phyloP scores from a whole-genome alignment of 345 rosid species.

The Arabis alpina region DNA sequence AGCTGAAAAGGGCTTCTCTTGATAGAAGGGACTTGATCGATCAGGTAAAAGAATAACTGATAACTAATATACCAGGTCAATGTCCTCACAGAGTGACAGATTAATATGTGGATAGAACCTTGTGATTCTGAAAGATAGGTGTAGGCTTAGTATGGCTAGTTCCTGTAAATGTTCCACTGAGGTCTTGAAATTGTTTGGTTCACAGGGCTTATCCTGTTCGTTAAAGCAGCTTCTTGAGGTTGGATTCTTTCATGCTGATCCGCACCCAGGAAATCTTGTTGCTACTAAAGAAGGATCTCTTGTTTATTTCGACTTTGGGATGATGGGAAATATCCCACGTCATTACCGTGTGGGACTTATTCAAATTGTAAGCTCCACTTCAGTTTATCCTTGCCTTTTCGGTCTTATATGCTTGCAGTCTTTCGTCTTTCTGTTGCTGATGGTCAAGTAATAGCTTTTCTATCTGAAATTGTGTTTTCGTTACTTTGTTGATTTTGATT shows the following conservation, averaged over 20 bases:
- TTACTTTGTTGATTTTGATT: constrained; percentile 22
- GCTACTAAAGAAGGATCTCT: constrained; percentile 72
- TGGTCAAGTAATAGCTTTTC: no score
- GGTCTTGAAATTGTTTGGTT: constrained; percentile 22
- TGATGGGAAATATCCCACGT: constrained; percentile 98
- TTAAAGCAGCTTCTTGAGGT: constrained; percentile 92
- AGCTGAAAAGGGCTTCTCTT: constrained; percentile 60
- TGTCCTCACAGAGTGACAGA: constrained; percentile 13
- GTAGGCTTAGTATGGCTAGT: constrained; percentile 18
- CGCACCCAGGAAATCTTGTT: constrained; percentile 98
- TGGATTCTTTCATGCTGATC: constrained; percentile 99
- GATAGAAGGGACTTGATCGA: constrained; percentile 81
- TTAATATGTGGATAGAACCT: constrained; percentile 6
- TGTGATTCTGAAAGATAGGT: constrained; percentile 5
- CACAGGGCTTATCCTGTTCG: constrained; percentile 88
- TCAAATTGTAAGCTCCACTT: constrained; percentile 67
- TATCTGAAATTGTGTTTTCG: no score
- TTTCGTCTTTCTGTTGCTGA: not conserved
- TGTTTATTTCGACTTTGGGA: constrained; percentile 96
- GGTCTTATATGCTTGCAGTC: constrained; percentile 1
- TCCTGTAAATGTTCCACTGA: constrained; percentile 22
- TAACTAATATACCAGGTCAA: constrained; percentile 1
- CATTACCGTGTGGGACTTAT: constrained; percentile 95
- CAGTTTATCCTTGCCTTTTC: not conserved
- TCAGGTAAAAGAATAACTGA: constrained; percentile 56